Conservation (phyloP, 441 rosid genomes). For the Corymbia citriodora region DNA sequence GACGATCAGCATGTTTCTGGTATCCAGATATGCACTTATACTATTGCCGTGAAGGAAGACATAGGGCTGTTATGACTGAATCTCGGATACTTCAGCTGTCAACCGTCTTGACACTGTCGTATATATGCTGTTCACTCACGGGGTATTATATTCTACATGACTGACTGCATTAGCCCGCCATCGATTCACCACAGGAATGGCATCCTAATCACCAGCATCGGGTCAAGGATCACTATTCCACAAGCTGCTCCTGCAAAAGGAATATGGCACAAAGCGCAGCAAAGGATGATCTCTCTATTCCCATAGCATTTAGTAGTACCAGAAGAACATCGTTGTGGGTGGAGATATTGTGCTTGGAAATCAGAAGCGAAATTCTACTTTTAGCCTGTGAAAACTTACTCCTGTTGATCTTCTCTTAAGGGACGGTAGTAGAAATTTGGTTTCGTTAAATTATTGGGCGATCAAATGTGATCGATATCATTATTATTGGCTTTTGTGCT, state of each 20-base stretch:
- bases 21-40: background rate
- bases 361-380: background rate
- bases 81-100: background rate
- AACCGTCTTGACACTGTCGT: rapidly evolving
- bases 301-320: background rate
- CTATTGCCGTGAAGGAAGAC: background rate
- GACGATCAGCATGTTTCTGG: rapidly evolving
- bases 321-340: rapidly evolving
- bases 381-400: background rate
- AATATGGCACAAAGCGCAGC: background rate
- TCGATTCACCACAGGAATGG: background rate
- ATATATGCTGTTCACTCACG: background rate
- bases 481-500: background rate
- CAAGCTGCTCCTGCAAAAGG: background rate
- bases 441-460: background rate
- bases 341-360: background rate
- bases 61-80: background rate
- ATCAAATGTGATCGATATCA: background rate
- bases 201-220: background rate
- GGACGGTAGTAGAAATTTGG: background rate
- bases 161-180: background rate
- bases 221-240: background rate
- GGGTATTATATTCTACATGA: background rate
- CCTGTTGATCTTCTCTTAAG: background rate
- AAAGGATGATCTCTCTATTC: background rate